Base-by-base conservation (phyloP, 2,329 filamentous ascomycete species). In the Paracoccidioides lutzii region DNA sequence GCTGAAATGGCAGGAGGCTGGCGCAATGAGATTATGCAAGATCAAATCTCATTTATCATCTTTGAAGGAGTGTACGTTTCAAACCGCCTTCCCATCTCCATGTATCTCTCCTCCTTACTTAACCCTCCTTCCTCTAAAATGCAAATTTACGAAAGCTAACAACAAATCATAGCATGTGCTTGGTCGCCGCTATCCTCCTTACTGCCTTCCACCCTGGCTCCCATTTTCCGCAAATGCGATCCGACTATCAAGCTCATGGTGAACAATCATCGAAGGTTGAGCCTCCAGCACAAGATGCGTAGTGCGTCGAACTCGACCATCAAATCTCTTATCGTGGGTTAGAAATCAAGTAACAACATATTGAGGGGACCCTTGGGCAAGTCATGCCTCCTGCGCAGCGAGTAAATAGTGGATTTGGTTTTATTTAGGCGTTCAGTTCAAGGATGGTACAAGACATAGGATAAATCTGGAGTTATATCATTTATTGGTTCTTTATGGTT, bases 181-280 rank as follows among this genome's bases (percentile, higher is more conserved):
- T 79, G 32, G 67, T 82, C 56, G 73, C 76, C 32, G 73, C 74
- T 14, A 63, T 71, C 15, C 69, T 80, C 22, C 71, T 82, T 40
- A 77, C 78, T 5, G 66, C 69, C 30, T 80, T 81, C 67, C 75
- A 80, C 45, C 79, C 80, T 0, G 79, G 78, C 10, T 55, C 79
- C 46, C 72, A 76, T 59, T 82, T 82, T 70, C 78, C 78, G 0
- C 74, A 75, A 59, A 52, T 52, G 50, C 50, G 50, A 41, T 42
- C 50, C 15, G 40, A 42, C 10, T 52, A 52, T 14, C 12, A 32
- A 12, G 33, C 41, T 7, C 9, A n/a, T 12, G n/a, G 3, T 3
- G 22, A 22, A 12, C 22, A 28, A 22, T 52, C 32, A 10, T 41
- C 50, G 10, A 52, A 32, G 40, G 28, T 33, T 32, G 10, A 12